phyloP scores from a whole-genome alignment of 331 rosid species.

The Stylosanthes scabra region DNA sequence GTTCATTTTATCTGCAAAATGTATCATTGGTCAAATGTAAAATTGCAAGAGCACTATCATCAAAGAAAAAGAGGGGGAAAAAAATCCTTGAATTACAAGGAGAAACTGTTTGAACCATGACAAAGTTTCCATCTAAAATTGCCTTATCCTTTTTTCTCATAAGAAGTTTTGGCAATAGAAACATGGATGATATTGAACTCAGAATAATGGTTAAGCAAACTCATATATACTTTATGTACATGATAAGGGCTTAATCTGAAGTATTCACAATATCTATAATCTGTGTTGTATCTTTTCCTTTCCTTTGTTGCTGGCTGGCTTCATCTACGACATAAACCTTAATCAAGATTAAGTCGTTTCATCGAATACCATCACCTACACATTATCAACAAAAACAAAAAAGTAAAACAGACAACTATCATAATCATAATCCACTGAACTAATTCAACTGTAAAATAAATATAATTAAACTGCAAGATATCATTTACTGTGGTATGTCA shows the following conservation, averaged over 20 bases:
- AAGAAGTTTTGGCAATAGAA: slow-evolving; percentile 36
- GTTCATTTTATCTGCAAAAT: too few species aligned
- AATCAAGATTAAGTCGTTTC: slow-evolving; percentile 62
- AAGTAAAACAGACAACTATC: not conserved
- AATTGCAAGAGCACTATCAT: not conserved
- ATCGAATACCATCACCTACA: slow-evolving; percentile 82
- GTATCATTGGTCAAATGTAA: not conserved
- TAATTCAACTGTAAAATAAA: not conserved
- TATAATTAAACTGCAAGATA: not conserved
- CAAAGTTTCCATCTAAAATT: slow-evolving; percentile 37
- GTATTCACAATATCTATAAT: slow-evolving; percentile 57
- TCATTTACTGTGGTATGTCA: not conserved
- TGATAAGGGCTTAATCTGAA: slow-evolving; percentile 50
- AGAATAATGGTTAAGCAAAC: slow-evolving; percentile 37
- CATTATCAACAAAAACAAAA: slow-evolving; percentile 20
- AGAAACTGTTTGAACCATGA: slow-evolving; percentile 39
- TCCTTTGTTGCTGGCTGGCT: slow-evolving; percentile 47
- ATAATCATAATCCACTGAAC: not conserved
- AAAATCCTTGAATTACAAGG: slow-evolving; percentile 18
- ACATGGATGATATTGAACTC: slow-evolving; percentile 37
- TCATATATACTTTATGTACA: slow-evolving; percentile 49
- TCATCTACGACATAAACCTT: slow-evolving; percentile 56
- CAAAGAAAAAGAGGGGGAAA: not conserved
- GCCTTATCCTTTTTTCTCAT: slow-evolving; percentile 21
- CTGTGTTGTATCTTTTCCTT: slow-evolving; percentile 30